Conservation (phyloP, 441 rosid species). For the Gossypium lobatum region DNA sequence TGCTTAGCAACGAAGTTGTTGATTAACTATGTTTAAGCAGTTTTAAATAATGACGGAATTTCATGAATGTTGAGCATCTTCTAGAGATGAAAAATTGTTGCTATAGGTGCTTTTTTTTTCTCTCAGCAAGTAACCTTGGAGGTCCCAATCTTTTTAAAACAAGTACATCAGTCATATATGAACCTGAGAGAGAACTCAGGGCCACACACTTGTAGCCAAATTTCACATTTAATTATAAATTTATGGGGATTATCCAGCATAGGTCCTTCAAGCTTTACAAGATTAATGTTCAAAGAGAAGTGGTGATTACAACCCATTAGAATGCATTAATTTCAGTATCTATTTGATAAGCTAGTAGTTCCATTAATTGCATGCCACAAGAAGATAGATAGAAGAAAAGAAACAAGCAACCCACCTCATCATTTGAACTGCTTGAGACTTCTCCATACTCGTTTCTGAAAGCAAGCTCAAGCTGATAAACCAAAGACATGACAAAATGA, state of each 20-base stretch:
- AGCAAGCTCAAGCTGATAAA: conserved; percentile 71
- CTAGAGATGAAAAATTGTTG: too few relatives aligned
- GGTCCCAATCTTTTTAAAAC: neutral
- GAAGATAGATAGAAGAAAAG: neutral
- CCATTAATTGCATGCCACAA: neutral
- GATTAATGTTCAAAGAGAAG: neutral
- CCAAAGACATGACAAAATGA: conserved; percentile 12
- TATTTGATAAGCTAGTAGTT: neutral
- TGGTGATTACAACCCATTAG: neutral
- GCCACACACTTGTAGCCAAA: neutral
- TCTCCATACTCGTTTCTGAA: conserved; percentile 58
- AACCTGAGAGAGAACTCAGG: neutral
- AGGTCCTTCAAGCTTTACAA: neutral
- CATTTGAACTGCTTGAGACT: conserved; percentile 34
- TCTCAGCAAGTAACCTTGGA: neutral
- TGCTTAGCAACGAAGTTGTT: neutral
- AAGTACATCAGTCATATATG: neutral
- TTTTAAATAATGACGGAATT: neutral
- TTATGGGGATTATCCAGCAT: neutral
- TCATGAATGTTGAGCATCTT: neutral
- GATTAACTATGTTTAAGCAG: neutral
- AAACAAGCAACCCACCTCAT: conserved; percentile 49
- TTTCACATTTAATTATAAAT: neutral
- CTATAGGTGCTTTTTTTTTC: neutral
- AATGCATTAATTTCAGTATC: neutral